Base-by-base conservation (phyloP, 768 basidiomycete genomes). In the Hypsizygus marmoreus region DNA sequence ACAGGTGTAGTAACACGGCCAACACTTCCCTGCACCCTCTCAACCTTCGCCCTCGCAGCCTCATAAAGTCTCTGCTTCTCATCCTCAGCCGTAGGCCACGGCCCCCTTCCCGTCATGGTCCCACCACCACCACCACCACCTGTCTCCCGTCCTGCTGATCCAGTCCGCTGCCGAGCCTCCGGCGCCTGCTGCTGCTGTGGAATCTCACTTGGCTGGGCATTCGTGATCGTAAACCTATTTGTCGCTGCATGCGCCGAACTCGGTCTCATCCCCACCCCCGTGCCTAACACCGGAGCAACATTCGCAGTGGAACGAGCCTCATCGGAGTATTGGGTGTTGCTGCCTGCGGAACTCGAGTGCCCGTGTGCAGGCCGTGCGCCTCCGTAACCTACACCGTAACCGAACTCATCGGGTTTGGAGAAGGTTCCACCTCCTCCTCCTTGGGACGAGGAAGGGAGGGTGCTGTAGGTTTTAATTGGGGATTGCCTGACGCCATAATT, bases 31-130 rank as follows among this genome's bases (percentile, higher is more conserved):
- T 86, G 87, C 3, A 74, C 72, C 43, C 68, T 74, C 46, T 75
- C 79, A 6, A 82, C 88, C 24, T 73, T 76, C 0, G 72, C 75
- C 55, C 79, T 78, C 0, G 88, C 88, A 12, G 75, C 60, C 48
- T 88, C 79, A 60, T 79, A 90, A 30, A 88, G 62, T 38, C 70
- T 70, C 13, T 75, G 61, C 58, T 92, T 91, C 66, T 92, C 90
- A 16, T 82, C 79, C 61, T 70, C 73, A 6, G 78, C 75, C 13
- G 58, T 70, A 4, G 72, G 72, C 86, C 87, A 91, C 16, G 56
- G 46, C 17, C 51, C 14, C 39, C 49, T 34, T 26, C 49, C 35
- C 36, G 39, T 28, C 56, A 51, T 26, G 44, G 36, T 2, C 55
- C 19, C 13, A 45, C 35, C 2, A 54, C 34, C 34, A 36, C n/a